A percentile compares a stretch with the other conserved stretches of the same genome.
Conservation (phyloP, 2,329 filamentous ascomycete genomes). For the Nigrospora oryzae region DNA sequence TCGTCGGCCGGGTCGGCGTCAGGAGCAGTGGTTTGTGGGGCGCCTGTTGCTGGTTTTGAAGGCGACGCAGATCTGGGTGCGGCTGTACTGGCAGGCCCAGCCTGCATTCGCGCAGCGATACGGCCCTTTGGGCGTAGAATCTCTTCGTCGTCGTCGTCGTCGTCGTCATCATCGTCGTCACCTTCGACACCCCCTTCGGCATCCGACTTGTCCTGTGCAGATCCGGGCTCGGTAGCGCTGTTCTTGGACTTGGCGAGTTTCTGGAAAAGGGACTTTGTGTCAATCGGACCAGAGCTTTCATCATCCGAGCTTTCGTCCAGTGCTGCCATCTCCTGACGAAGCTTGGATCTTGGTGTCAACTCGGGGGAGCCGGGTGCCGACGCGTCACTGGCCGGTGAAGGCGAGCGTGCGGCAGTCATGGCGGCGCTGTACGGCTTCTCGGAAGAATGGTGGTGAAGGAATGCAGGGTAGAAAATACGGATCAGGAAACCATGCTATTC, state of each 20-base stretch:
- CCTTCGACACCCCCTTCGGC: constrained; percentile 18
- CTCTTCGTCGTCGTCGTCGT: constrained; percentile 31
- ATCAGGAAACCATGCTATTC: too few relatives aligned
- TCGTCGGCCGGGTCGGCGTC: constrained; percentile 17
- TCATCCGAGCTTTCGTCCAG: constrained; percentile 41
- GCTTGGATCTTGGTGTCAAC: constrained; percentile 45
- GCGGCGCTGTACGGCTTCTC: constrained; percentile 6
- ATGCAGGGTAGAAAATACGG: not conserved
- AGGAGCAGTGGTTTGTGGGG: constrained; percentile 1
- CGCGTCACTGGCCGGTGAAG: constrained; percentile 33
- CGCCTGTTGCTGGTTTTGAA: not conserved
- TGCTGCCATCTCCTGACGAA: constrained; percentile 42
- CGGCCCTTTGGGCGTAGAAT: constrained; percentile 29
- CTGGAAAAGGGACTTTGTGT: constrained; percentile 15
- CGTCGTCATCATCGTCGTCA: constrained; percentile 23
- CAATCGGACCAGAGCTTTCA: constrained; percentile 15
- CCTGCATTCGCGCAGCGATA: constrained; percentile 23
- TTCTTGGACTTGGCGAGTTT: constrained; percentile 9
- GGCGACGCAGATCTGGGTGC: not conserved
- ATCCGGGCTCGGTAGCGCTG: constrained; percentile 5
- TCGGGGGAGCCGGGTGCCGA: constrained; percentile 33
- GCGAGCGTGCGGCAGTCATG: constrained; percentile 41
- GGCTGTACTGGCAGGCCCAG: not conserved
- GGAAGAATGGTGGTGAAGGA: constrained; percentile 6
- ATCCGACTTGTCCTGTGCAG: constrained; percentile 5